phyloP scores from a whole-genome alignment of 208 protist species.

The Wallacemonas rigidus region DNA sequence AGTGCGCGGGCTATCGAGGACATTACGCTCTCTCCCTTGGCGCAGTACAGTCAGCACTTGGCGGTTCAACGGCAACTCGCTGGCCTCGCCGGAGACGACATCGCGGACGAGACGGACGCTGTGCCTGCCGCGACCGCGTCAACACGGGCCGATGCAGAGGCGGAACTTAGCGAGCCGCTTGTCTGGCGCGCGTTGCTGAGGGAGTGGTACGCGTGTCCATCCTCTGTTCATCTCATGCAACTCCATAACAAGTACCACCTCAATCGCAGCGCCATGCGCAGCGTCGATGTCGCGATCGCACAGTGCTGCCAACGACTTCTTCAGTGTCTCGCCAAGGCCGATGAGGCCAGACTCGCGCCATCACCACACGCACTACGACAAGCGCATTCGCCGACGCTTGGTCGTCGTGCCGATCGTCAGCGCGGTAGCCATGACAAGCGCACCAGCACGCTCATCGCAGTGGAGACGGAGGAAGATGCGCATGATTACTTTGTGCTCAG shows the following conservation, averaged over 20 bases:
- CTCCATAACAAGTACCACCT: constrained; percentile 33
- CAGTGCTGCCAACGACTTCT: constrained; percentile 62
- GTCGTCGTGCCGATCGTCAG: too few relatives aligned
- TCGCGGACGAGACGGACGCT: background rate
- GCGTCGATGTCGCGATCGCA: constrained; percentile 57
- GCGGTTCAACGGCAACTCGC: constrained; percentile 39
- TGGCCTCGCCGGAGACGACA: constrained; percentile 15
- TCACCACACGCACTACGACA: too few relatives aligned
- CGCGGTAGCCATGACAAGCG: too few relatives aligned
- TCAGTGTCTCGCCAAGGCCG: constrained; percentile 24
- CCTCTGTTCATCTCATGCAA: constrained; percentile 19
- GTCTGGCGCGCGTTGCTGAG: constrained; percentile 56
- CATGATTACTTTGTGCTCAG: constrained; percentile 5
- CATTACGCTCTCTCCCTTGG: constrained; percentile 37
- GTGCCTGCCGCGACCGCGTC: background rate
- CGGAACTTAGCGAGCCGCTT: constrained; percentile 67
- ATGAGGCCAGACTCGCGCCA: background rate
- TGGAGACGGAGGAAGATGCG: constrained; percentile 7
- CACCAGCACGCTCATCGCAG: background rate
- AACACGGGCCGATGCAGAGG: constrained; percentile 13
- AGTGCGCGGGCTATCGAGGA: background rate
- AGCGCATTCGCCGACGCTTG: too few relatives aligned
- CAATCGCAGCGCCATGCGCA: constrained; percentile 55
- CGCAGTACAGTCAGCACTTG: constrained; percentile 31
- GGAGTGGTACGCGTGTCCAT: constrained; percentile 63